A percentile compares a stretch with the other conserved stretches of the same genome.
phyloP scores from a whole-genome alignment of 305 asterid species.

The Fraxinus floribunda region DNA sequence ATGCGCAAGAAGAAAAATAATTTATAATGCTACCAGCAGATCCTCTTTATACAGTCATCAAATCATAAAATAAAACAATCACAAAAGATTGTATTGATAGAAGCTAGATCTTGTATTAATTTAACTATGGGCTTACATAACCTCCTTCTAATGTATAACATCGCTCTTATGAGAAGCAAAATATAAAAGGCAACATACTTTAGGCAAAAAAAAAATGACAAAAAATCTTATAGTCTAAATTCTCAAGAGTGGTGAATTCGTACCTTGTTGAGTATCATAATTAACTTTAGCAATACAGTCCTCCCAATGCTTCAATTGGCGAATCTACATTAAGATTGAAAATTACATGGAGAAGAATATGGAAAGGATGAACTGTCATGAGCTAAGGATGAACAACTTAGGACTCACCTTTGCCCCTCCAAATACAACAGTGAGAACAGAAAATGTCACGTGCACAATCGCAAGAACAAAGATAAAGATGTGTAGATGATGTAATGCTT shows the following conservation, averaged over 20 bases:
- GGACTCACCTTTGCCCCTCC: conserved; percentile 74
- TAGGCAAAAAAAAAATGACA: neutral
- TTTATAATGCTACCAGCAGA: neutral
- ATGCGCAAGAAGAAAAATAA: neutral
- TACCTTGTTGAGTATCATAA: conserved; percentile 55
- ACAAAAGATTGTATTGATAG: conserved; percentile 9
- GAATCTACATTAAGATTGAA: conserved; percentile 48
- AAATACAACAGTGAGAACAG: conserved; percentile 78
- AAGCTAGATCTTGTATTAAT: neutral
- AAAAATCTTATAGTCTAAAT: neutral
- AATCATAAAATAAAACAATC: neutral
- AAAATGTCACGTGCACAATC: conserved; percentile 83
- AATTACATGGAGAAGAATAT: conserved; percentile 1
- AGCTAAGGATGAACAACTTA: conserved; percentile 17
- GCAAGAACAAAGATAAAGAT: conserved; percentile 95
- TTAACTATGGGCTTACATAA: neutral
- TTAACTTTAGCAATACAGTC: conserved; percentile 64
- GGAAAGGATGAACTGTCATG: conserved; percentile 2
- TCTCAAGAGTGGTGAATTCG: conserved; percentile 14
- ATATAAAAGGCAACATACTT: neutral
- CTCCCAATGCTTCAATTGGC: conserved; percentile 97
- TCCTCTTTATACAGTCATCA: neutral
- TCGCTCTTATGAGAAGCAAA: neutral
- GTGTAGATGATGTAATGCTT: conserved; percentile 91
- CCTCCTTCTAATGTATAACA: neutral